phyloP scores from a whole-genome alignment of 306 rosid species.

The Vachellia pachyceras region DNA sequence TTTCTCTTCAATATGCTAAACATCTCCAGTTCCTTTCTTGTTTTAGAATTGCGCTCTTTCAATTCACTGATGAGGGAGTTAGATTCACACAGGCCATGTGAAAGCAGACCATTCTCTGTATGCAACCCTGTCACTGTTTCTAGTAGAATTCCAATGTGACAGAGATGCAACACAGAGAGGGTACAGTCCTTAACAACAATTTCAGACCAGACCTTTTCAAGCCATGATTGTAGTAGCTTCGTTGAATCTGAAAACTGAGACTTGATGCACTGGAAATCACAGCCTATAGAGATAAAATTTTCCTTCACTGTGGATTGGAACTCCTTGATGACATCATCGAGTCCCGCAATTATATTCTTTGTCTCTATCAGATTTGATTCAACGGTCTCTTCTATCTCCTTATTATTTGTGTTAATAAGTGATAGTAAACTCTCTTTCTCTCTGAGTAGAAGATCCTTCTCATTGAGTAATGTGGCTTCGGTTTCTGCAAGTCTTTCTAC shows the following conservation, averaged over 20 bases:
- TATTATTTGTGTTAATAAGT: slow-evolving; percentile 52
- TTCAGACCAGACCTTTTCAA: slow-evolving; percentile 89
- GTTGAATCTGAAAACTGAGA: slow-evolving; percentile 61
- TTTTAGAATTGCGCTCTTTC: slow-evolving; percentile 73
- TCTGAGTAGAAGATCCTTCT: slow-evolving; percentile 50
- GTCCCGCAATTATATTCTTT: slow-evolving; percentile 53
- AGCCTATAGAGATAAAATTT: slow-evolving; percentile 54
- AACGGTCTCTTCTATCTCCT: slow-evolving; percentile 59
- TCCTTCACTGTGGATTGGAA: slow-evolving; percentile 54
- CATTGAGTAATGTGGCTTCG: slow-evolving; percentile 51
- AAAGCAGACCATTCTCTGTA: slow-evolving; percentile 86
- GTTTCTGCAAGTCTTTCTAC: slow-evolving; percentile 52
- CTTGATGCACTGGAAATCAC: slow-evolving; percentile 63
- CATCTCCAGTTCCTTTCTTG: slow-evolving; percentile 84
- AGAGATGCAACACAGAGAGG: slow-evolving; percentile 81
- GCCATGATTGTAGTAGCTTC: slow-evolving; percentile 68
- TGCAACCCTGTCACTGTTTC: slow-evolving; percentile 91
- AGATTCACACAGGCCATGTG: slow-evolving; percentile 77
- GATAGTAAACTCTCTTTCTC: slow-evolving; percentile 72
- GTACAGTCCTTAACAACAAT: slow-evolving; percentile 83
- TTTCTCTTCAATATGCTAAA: slow-evolving; percentile 80
- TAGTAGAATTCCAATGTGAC: slow-evolving; percentile 83
- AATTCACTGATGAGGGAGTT: slow-evolving; percentile 66
- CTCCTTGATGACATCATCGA: slow-evolving; percentile 65
- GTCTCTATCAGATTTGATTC: slow-evolving; percentile 63